A percentile compares a stretch with the other conserved stretches of the same genome.
phyloP scores from a whole-genome alignment of 2,329 filamentous ascomycete genomes.

The Coniochaeta prunicola region DNA sequence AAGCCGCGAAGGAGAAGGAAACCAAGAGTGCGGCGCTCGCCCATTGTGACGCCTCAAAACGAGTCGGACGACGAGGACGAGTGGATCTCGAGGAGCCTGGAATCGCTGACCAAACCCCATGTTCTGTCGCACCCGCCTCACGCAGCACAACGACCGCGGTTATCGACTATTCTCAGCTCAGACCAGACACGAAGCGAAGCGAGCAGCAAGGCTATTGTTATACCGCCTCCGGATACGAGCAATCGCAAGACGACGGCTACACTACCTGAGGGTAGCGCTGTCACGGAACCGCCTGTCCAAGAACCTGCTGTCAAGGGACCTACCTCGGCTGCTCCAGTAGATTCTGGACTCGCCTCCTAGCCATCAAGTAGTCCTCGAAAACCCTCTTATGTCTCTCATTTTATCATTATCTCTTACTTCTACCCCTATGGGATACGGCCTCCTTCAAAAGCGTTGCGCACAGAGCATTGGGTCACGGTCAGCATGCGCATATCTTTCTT shows the following conservation, averaged over 20 bases:
- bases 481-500: background rate
- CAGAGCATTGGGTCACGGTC: background rate
- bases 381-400: background rate
- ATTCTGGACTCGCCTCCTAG: background rate
- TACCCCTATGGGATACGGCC: background rate
- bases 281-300: background rate
- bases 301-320: background rate
- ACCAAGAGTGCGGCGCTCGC: slow-evolving; percentile 3
- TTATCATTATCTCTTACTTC: background rate
- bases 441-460: background rate
- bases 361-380: no score
- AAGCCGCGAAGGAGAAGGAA: background rate
- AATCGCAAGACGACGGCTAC: background rate
- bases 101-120: slow-evolving; percentile 16
- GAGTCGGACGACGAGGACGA: slow-evolving; percentile 23
- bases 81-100: slow-evolving; percentile 12
- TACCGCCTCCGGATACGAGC: background rate
- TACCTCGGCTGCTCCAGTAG: background rate
- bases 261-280: background rate
- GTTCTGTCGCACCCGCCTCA: slow-evolving; percentile 15
- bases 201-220: slow-evolving; percentile 7
- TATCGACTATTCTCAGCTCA: slow-evolving; percentile 39
- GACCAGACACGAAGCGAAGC: slow-evolving; percentile 13
- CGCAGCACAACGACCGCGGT: slow-evolving; percentile 33
- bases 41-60: slow-evolving; percentile 12